Evolutionary conservation across 192 early-diverging fungal genomes (phyloP), one percentile per base, ranked within the genome.

Genomic region (Podila minutissima): DNA sequence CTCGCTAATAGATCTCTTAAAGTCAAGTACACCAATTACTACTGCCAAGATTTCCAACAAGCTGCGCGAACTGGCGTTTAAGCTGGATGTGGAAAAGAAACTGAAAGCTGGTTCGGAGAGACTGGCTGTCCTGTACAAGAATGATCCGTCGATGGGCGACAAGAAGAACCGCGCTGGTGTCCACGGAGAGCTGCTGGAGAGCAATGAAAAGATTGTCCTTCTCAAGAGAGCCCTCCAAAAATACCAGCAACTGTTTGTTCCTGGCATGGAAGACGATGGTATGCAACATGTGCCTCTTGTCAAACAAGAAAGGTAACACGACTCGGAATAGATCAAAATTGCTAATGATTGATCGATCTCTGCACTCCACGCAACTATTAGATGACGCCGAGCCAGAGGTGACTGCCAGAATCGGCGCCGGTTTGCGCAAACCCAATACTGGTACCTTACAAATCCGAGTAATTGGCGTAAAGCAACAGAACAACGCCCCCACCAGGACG

Each of bases 1-100:
- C 5, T 83, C 82, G 66, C 82, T 83, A 66, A 73, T 87, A 83
- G 93, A 93, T 71, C 75, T 93, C 71, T 84, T 91, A 41, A 94
- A 91, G 76, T 87, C 90, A 7, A 87, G 88, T n/a, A 89, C 91
- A 19, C 86, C 89, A 17, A 82, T 92, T 77, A 91, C 90, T 8
- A 88, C 82, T n/a, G 88, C 91, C 55, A 92, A 92, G 83, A 89
- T 94, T 49, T 91, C 92, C 46, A 84, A 93, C 75, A 96, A 96
- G 83, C 86, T 98, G 24, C 89, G 91, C 41, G 95, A 97, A 83
- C 88, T 97, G 35, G 91, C 92, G 41, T 93, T 90, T 74, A 98
- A 98, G 84, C 90, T 99, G 19, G 94, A 97, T 63, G 92, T 99
- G 24, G 98, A 99, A 86, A 92, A 88, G 73, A 97, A 97, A 84